These are phyloP conservation scores for Podospora australis DNA, from an alignment of 495 filamentous ascomycete genomes.

Conservation along the genomic window DNA sequence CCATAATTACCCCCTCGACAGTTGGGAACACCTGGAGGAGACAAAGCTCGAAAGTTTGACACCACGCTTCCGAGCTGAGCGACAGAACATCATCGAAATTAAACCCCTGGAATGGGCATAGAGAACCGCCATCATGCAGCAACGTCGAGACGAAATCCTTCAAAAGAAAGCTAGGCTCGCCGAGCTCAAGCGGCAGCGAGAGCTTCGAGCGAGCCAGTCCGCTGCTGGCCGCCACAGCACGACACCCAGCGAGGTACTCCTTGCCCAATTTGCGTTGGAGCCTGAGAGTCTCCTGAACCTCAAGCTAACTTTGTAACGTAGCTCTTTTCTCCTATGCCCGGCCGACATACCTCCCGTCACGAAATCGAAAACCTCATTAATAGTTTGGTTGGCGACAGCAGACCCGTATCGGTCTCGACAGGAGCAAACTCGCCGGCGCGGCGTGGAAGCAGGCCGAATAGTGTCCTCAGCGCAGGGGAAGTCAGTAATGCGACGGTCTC, in stretches of 20 bases:
- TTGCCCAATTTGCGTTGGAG: no score
- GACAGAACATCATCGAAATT: background rate
- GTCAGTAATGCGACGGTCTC: slow-evolving; percentile 61
- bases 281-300: no score
- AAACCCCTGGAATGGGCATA: slow-evolving; percentile 33
- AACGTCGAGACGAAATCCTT: slow-evolving; percentile 86
- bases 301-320: slow-evolving; percentile 25
- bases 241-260: slow-evolving; percentile 43
- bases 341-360: slow-evolving; percentile 61
- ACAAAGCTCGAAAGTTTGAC: slow-evolving; percentile 7
- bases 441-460: slow-evolving; percentile 75
- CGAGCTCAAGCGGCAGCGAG: slow-evolving; percentile 88
- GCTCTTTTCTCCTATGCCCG: slow-evolving; percentile 62
- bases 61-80: background rate
- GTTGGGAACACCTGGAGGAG: slow-evolving; percentile 6
- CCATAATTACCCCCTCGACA: background rate
- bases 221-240: slow-evolving; percentile 56
- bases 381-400: slow-evolving; percentile 67
- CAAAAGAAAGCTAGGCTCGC: slow-evolving; percentile 92
- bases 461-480: slow-evolving; percentile 68
- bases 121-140: slow-evolving; percentile 54
- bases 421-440: slow-evolving; percentile 55
- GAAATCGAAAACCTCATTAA: slow-evolving; percentile 82
- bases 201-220: slow-evolving; percentile 69
- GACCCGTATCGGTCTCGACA: slow-evolving; percentile 65